A percentile compares a stretch with the other conserved stretches of the same genome.
phyloP scores from a whole-genome alignment of 768 basidiomycete species.

The Mycena leptocephala region DNA sequence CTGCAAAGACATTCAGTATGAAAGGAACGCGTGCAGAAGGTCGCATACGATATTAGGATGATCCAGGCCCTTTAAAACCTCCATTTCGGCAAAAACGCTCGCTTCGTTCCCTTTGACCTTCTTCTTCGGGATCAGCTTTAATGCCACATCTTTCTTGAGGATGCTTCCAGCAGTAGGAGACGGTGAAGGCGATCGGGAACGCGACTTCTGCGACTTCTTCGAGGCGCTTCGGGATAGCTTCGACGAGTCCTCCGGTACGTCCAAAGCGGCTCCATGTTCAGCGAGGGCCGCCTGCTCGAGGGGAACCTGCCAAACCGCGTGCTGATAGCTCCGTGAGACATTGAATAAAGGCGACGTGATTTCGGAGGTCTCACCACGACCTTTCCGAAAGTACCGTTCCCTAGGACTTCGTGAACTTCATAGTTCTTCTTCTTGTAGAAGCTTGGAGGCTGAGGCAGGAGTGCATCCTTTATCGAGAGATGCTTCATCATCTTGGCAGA shows the following conservation, averaged over 20 bases:
- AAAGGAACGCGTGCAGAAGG: not conserved
- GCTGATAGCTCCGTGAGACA: slow-evolving; percentile 53
- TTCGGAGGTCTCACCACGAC: slow-evolving; percentile 71
- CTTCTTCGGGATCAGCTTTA: slow-evolving; percentile 96
- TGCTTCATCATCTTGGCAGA: slow-evolving; percentile 54
- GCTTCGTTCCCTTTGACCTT: slow-evolving; percentile 94
- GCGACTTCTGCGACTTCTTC: slow-evolving; percentile 18
- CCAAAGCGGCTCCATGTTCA: slow-evolving; percentile 70
- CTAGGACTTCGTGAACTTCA: slow-evolving; percentile 80
- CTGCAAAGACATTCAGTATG: slow-evolving; percentile 55
- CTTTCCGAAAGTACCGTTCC: slow-evolving; percentile 92
- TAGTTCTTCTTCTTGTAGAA: slow-evolving; percentile 91
- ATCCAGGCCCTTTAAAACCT: slow-evolving; percentile 89
- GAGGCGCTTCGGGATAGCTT: slow-evolving; percentile 36
- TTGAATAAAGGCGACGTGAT: not conserved
- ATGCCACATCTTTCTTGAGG: slow-evolving; percentile 81
- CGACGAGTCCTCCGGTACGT: slow-evolving; percentile 33
- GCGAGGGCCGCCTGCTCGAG: slow-evolving; percentile 70
- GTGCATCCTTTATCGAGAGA: slow-evolving; percentile 65
- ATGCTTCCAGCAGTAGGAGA: slow-evolving; percentile 44
- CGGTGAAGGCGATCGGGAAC: slow-evolving; percentile 40
- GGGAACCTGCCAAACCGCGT: slow-evolving; percentile 86
- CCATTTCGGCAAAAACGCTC: slow-evolving; percentile 95
- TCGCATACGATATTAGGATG: slow-evolving; percentile 90
- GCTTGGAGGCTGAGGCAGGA: slow-evolving; percentile 89